phyloP scores from a whole-genome alignment of 768 basidiomycete genomes.

The Fomitopsis pulvina region DNA sequence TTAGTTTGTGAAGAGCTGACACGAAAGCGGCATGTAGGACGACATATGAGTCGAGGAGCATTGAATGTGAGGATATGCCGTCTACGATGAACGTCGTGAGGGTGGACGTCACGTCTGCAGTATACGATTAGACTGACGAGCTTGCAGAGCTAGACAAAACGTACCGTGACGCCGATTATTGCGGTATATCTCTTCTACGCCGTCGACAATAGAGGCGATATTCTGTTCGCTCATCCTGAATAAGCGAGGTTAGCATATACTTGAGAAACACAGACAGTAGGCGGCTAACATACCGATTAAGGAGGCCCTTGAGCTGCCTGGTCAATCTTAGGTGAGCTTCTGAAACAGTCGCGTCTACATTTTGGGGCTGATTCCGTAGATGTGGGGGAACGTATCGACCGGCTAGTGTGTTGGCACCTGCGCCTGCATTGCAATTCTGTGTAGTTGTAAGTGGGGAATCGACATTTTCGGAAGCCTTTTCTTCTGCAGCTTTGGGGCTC shows the following conservation, averaged over 20 bases:
- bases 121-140: background rate
- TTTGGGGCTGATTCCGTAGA: constrained; percentile 45
- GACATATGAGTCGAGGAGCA: constrained; percentile 84
- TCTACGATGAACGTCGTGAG: constrained; percentile 72
- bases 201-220: constrained; percentile 64
- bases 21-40: constrained; percentile 84
- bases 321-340: constrained; percentile 51
- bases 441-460: no score
- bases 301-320: constrained; percentile 76
- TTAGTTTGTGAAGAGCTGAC: constrained; percentile 68
- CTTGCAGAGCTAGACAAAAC: background rate
- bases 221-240: constrained; percentile 92
- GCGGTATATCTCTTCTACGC: constrained; percentile 72
- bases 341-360: constrained; percentile 25
- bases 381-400: constrained; percentile 77
- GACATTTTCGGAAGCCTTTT: background rate
- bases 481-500: constrained; percentile 16
- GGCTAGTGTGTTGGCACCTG: background rate
- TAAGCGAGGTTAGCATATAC: background rate
- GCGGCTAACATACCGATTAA: constrained; percentile 60
- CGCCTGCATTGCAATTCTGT: background rate
- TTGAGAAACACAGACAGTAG: background rate
- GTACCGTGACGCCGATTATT: constrained; percentile 73
- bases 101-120: constrained; percentile 72
- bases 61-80: constrained; percentile 74